Base-by-base conservation (phyloP, 139 green algal genomes). In the Spirogloea muscicola region DNA sequence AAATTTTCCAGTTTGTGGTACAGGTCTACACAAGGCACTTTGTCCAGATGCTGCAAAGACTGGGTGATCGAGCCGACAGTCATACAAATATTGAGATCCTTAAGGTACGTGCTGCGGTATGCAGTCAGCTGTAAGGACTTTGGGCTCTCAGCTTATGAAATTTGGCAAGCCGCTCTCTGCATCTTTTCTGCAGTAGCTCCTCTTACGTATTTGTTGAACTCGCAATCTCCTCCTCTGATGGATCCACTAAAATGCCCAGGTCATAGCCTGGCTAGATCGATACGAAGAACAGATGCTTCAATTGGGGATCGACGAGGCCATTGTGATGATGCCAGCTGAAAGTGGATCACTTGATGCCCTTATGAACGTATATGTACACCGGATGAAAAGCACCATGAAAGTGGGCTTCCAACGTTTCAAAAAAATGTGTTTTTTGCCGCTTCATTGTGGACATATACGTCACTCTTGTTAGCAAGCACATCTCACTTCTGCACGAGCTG, bases 41-140 rank as follows among this genome's bases (percentile, higher is more conserved):
- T 67, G 58, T 66, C 62, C 69, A 58, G 66, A 90, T 91, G 86
- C 58, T 96, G 31, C 87, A 95, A 65, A 84, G 84, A 34, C 69
- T 96, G 18, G 89, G 91, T 21, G 79, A 88, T 13, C 79, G 73
- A 2, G 86, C 89, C 2, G 40, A 82, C 58, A 62, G 82, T 37
- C 77, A 96, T 59, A 80, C 84, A 43, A 96, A 91, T 62, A 72
- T 58, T 9, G 88, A 90, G 57, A 90, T 91, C 49, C 85, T 91
- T 41, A 82, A 85, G 77, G 81, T 77, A 57, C 10, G 18, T 67
- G 13, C n/a, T n/a, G n/a, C n/a, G n/a, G n/a, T n/a, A n/a, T n/a
- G n/a, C n/a, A n/a, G 41, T 55, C 21, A 55, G 21, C 21, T 31
- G 21, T 31, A 31, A 55, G 46, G 21, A 55, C 21, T 55, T 55